phyloP scores from a whole-genome alignment of 1,284 basidiomycete species.

The Ceratobasidium sp. region DNA sequence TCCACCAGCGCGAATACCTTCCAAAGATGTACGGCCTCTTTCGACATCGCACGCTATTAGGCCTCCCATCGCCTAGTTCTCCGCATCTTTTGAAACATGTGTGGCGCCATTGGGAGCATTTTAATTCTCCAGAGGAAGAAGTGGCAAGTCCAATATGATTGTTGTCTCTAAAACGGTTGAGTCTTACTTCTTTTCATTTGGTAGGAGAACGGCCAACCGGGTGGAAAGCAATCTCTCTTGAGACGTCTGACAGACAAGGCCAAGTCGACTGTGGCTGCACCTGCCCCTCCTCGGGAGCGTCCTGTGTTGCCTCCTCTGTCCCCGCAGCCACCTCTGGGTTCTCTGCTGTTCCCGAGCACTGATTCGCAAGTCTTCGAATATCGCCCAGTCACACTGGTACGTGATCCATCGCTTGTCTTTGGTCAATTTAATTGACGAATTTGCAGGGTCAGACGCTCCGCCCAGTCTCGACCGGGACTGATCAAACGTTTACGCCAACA shows the following conservation, averaged over 20 bases:
- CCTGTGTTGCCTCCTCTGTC: no score
- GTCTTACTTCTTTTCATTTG: neutral
- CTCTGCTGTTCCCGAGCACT: neutral
- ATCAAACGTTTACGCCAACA: neutral
- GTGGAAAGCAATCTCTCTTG: neutral
- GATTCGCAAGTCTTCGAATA: neutral
- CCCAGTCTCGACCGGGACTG: neutral
- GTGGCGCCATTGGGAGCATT: no score
- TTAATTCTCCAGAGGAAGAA: neutral
- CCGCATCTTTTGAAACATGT: neutral
- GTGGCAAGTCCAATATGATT: neutral
- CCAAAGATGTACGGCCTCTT: neutral
- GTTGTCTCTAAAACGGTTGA: neutral
- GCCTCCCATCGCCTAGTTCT: neutral
- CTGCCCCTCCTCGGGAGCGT: no score
- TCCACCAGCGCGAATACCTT: conserved; percentile 1
- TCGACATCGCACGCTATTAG: neutral
- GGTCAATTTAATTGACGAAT: neutral
- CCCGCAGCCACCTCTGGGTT: no score
- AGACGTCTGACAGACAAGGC: conserved; percentile 1
- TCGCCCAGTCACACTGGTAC: neutral
- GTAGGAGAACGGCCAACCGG: no score
- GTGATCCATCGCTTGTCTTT: neutral
- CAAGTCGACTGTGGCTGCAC: neutral
- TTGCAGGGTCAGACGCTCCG: neutral